Evolutionary conservation across 2,329 filamentous ascomycete genomes (phyloP).

Genomic region (Penicillium expansum): DNA sequence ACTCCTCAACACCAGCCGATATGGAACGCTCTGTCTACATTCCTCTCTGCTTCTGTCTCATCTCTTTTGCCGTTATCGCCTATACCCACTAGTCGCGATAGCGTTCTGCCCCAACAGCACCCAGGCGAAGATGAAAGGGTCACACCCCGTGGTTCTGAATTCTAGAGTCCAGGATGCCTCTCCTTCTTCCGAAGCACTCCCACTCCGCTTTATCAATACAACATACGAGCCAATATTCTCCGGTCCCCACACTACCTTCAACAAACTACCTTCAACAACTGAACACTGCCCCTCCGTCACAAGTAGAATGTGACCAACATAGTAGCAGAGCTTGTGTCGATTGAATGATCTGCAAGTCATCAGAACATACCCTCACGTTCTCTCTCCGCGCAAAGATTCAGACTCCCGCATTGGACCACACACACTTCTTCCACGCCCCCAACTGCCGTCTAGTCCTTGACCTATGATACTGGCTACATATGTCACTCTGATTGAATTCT

Average conservation of each 20-base stretch:
- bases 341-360: not conserved
- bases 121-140: not conserved
- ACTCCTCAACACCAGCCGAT: slow-evolving; percentile 14
- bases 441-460: not conserved
- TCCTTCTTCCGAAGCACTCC: not conserved
- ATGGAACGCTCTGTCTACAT: slow-evolving; percentile 39
- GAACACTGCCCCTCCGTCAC: not conserved
- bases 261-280: not conserved
- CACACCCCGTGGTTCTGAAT: not conserved
- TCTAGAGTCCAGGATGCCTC: not conserved
- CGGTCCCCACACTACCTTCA: not conserved
- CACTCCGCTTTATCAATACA: not conserved
- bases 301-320: not conserved
- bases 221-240: not conserved
- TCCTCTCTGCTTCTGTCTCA: slow-evolving; percentile 37
- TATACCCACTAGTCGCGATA: slow-evolving; percentile 30
- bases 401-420: not conserved
- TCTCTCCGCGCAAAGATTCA: not conserved
- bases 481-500: not conserved
- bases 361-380: not conserved
- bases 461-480: not conserved
- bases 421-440: not conserved
- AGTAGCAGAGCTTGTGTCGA: not conserved
- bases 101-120: not conserved
- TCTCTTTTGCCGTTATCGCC: slow-evolving; percentile 39